Evolutionary conservation across 805 yeast species (phyloP), one percentile per base, ranked within the genome.

Genomic region (Ascoidea tarda): DNA sequence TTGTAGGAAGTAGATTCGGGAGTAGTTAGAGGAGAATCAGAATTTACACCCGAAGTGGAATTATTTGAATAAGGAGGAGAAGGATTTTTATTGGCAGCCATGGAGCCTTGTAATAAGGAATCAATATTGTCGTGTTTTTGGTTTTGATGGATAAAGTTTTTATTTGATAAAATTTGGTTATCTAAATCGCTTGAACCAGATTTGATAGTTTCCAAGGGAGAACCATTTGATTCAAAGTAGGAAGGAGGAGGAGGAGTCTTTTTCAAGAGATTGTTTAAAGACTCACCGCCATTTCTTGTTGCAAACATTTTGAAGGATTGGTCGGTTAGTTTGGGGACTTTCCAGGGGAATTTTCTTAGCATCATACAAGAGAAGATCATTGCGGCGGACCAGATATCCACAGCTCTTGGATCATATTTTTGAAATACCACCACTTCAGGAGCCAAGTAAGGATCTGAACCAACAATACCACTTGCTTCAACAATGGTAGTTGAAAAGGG

Each of bases 281-380:
- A 78, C 51, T 74, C 79, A 53, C 85, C 85, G 42, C 82, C 77
- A 59, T 78, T 82, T 33, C 89, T 78, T 32, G 86, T 78, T 48
- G 91, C 84, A 64, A 87, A 90, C 59, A 87, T 65, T 66, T 85
- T 87, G 69, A 89, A 90, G 56, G 93, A 82, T 59, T 81, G 78
- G 66, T 89, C 96, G 50, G 83, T 73, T 51, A 81, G 66, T 62
- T 87, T 84, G 6, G 97, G 96, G 6, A 87, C 87, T 63, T 87
- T 88, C 96, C 96, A 89, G 6, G 96, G 96, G 69, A 89, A 89
- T 69, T 88, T 85, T 63, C 87, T 84, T 65, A 89, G 72, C 54
- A 87, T 78, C 96, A 89, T 88, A 70, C 96, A 89, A 59, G 95
- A 87, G 67, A 85, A 86, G 50, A 89, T 86, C 55, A 89, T 87